Base-by-base conservation (phyloP, 83 land plant genomes). In the Picea mariana region DNA sequence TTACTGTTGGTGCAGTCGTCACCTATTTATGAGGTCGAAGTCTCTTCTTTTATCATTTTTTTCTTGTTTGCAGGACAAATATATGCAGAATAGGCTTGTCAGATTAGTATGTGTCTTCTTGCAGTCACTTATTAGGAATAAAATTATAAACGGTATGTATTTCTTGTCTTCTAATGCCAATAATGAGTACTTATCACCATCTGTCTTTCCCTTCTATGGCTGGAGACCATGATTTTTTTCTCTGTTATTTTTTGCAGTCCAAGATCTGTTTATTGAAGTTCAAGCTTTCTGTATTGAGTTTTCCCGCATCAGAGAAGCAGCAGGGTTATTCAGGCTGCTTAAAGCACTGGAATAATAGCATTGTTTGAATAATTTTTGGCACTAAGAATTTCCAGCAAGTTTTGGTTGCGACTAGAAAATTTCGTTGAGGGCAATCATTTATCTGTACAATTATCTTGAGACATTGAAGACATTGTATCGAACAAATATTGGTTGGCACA, bases 231-330 rank as follows among this genome's bases (percentile, higher is more conserved):
- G 23, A 64, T 18, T 42, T 9, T 13, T 21, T 9, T 42, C 24
- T 82, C 26, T 21, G 24, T 78, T 77, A 24, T 27, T 65, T 44
- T 84, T 44, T 84, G 86, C 95, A 97, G 98, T 97, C 78, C 91
- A 95, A 75, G 98, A 97, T 80, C 87, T 97, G 38, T 95, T 97
- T 86, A 93, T 97, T 76, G 98, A 95, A 88, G 99, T 97, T 18
- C 99, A 97, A 83, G 95, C 97, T 2, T 97, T 97, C 84, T 97
- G 99, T 83, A 95, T 97, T 73, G 98, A 95, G 80, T 97, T 97
- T 89, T 97, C 98, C 4, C 86, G 98, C 64, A 97, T 97, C 40
- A 81, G 94, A 72, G 99, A 95, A 80, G 98, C 99, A 23, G 99
- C 98, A 55, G 91, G 88, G 18, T 80, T 97, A 60, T 95, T 97